phyloP scores from a whole-genome alignment of 2,329 filamentous ascomycete species.

The Fonsecaea multimorphosa region DNA sequence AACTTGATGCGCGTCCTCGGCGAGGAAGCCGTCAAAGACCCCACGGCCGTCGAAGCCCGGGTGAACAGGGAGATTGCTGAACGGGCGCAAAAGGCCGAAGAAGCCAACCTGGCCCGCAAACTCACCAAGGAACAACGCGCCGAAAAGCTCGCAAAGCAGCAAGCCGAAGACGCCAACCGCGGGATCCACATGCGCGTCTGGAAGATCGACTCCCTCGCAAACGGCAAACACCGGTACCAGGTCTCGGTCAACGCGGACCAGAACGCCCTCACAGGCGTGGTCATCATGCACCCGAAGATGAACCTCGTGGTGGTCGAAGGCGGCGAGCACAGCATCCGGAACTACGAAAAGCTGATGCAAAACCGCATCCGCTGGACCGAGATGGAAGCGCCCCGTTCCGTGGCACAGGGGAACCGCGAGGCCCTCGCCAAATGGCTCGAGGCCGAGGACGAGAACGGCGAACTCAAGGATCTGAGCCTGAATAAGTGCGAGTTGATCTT shows the following conservation, averaged over 20 bases:
- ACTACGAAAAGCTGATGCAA: conserved; percentile 91
- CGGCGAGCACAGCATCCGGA: conserved; percentile 78
- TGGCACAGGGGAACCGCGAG: conserved; percentile 63
- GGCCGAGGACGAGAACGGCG: conserved; percentile 74
- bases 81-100: conserved; percentile 77
- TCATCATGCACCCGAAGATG: conserved; percentile 86
- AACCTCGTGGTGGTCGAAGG: conserved; percentile 92
- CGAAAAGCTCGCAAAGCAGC: conserved; percentile 81
- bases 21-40: conserved; percentile 91
- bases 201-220: conserved; percentile 85
- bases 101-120: conserved; percentile 81
- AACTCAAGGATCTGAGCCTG: conserved; percentile 77
- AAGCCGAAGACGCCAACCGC: conserved; percentile 84
- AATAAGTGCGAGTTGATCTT: conserved; percentile 88
- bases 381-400: conserved; percentile 71
- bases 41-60: conserved; percentile 92
- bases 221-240: conserved; percentile 92
- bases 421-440: conserved; percentile 75
- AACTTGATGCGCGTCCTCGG: conserved; percentile 98
- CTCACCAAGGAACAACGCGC: conserved; percentile 85
- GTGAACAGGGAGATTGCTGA: conserved; percentile 93
- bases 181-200: conserved; percentile 88
- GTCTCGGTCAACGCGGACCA: conserved; percentile 92
- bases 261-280: conserved; percentile 83
- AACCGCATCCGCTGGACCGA: conserved; percentile 95